Base-by-base conservation (phyloP, 805 yeast genomes). In the Kuraishia borneana region DNA sequence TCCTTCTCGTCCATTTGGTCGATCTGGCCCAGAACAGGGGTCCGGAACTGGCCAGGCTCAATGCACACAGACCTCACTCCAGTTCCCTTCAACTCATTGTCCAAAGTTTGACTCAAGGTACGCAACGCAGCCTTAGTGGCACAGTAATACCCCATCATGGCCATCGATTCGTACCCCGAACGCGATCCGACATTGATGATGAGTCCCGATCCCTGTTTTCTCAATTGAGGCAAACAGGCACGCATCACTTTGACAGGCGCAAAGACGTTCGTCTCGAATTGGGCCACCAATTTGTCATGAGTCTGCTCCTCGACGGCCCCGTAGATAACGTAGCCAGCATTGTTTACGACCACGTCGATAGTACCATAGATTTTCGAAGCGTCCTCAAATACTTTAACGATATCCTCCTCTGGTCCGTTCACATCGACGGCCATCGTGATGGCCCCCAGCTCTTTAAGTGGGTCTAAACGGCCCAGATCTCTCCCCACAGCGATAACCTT, bases 31-130 rank as follows among this genome's bases (percentile, higher is more conserved):
- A 33, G 39, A 7, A 36, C 34, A 19, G 36, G 39, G 5, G 36
- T 38, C 30, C 36, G 39, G 13, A 38, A 25, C 16, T 36, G 35
- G 28, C 33, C 31, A 21, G 33, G 41, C 4, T 34, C 34, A 26
- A 38, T 36, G n/a, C 14, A 8, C 7, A 10, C 7, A 7, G 29
- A 9, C 7, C 29, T 9, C 29, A 26, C 13, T 9, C 29, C 29
- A 26, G n/a, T 9, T 6, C 8, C 13, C 16, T 7, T 9, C 7
- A 26, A 9, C 29, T 26, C 29, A 14, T 26, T 26, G 29, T 26
- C 29, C 9, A 26, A n/a, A 9, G 8, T 6, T 6, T 6, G 13
- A 26, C 16, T 26, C 8, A 26, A 10, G 14, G 7, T 8, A 9
- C 29, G 9, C 9, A 26, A n/a, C 14, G 29, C 29, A 9, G 29